A percentile compares a stretch with the other conserved stretches of the same genome.
phyloP scores from a whole-genome alignment of 2,329 filamentous ascomycete species.

The Arthrobotrys megalospora region DNA sequence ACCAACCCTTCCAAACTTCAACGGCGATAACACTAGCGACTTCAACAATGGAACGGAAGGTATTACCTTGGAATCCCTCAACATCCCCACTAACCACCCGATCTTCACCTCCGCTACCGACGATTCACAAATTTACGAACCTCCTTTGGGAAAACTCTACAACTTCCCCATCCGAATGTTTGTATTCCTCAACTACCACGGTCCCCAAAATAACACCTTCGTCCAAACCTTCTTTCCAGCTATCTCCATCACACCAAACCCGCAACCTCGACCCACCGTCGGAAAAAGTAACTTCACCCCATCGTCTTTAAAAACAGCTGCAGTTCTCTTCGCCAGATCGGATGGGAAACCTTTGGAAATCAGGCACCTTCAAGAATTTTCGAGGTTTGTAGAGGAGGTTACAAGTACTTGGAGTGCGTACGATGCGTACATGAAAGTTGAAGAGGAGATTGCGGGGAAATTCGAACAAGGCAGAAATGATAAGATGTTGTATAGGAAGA shows the following conservation, averaged over 20 bases:
- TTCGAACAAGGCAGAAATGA: background rate
- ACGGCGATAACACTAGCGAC: background rate
- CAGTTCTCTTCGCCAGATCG: conserved; percentile 36
- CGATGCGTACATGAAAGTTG: background rate
- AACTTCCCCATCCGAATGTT: conserved; percentile 43
- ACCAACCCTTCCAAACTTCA: background rate
- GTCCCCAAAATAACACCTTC: conserved; percentile 6
- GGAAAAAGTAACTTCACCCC: background rate
- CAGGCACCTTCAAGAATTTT: conserved; percentile 21
- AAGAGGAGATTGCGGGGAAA: background rate
- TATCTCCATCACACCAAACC: background rate
- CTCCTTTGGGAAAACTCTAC: conserved; percentile 28
- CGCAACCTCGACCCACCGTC: background rate
- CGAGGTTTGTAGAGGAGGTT: conserved; percentile 8
- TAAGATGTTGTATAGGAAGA: background rate
- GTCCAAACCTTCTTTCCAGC: conserved; percentile 18
- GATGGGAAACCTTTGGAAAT: conserved; percentile 33
- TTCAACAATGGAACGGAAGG: background rate
- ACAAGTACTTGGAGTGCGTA: conserved; percentile 24
- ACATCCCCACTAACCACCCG: conserved; percentile 22
- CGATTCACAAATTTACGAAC: conserved; percentile 16
- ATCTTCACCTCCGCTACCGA: background rate
- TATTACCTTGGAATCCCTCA: conserved; percentile 16
- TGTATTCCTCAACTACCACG: conserved; percentile 1
- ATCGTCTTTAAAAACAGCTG: background rate